Evolutionary conservation across 768 basidiomycete genomes (phyloP).

Genomic region (Tylopilus rubrobrunneus): DNA sequence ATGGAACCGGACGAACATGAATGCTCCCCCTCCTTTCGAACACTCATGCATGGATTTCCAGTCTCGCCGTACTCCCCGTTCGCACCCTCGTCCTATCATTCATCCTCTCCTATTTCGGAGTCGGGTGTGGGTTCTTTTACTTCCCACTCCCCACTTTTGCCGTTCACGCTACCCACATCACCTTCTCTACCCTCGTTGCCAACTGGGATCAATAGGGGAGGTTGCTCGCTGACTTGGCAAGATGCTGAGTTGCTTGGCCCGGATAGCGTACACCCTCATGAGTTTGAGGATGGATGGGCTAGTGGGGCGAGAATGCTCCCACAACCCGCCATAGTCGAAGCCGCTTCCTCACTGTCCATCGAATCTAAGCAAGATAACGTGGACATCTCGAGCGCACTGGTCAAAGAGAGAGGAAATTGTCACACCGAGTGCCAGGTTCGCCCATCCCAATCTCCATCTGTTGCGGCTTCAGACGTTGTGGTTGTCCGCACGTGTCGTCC

Average conservation of each 20-base stretch:
- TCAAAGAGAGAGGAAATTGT: slow-evolving; percentile 5
- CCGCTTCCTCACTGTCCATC: neutral
- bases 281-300: slow-evolving; percentile 39
- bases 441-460: slow-evolving; percentile 2
- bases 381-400: slow-evolving; percentile 1
- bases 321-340: slow-evolving; percentile 4
- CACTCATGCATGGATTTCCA: slow-evolving; percentile 7
- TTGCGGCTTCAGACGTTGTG: slow-evolving; percentile 31
- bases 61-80: slow-evolving; percentile 20
- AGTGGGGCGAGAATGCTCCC: slow-evolving; percentile 8
- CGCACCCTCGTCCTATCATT: slow-evolving; percentile 13
- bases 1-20: slow-evolving; percentile 46
- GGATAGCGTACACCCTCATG: slow-evolving; percentile 40
- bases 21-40: slow-evolving; percentile 1
- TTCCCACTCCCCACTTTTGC: slow-evolving; percentile 11
- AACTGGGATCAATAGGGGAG: slow-evolving; percentile 2
- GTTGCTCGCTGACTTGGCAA: slow-evolving; percentile 36
- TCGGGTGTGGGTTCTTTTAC: slow-evolving; percentile 11
- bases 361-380: slow-evolving; percentile 1
- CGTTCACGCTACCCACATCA: slow-evolving; percentile 9
- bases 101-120: slow-evolving; percentile 22
- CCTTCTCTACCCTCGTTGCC: slow-evolving; percentile 10
- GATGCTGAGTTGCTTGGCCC: slow-evolving; percentile 45
- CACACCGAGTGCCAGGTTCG: neutral
- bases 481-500: slow-evolving; percentile 65